A percentile compares a stretch with the other conserved stretches of the same genome.
Conservation (phyloP, 2,329 filamentous ascomycete genomes). For the Chaetomium olivaceum region DNA sequence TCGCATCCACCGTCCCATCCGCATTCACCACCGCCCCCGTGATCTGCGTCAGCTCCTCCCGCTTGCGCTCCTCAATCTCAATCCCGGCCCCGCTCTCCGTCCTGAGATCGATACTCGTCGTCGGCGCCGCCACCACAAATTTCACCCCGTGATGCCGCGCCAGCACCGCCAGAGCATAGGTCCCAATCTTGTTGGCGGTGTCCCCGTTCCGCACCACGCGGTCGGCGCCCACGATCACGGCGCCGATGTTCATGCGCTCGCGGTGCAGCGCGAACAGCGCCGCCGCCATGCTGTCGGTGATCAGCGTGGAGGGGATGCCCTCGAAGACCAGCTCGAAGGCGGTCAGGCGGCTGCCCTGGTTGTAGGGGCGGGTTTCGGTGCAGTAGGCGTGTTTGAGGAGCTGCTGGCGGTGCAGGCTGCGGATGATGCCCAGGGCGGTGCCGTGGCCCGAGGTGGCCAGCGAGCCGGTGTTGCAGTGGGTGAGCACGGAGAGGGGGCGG, state of each 20-base stretch:
- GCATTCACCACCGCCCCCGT: conserved; percentile 70
- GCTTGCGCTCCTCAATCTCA: conserved; percentile 83
- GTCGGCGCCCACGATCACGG: conserved; percentile 92
- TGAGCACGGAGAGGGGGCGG: conserved; percentile 74
- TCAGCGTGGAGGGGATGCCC: conserved; percentile 82
- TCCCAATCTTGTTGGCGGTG: conserved; percentile 98
- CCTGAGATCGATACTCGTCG: conserved; percentile 86
- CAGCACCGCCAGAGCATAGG: conserved; percentile 88
- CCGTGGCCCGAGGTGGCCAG: conserved; percentile 97
- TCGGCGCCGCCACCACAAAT: conserved; percentile 91
- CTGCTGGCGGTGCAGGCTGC: conserved; percentile 68
- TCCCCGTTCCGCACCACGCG: conserved; percentile 95
- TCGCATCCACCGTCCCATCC: conserved; percentile 64
- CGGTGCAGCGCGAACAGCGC: conserved; percentile 71
- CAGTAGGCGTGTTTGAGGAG: conserved; percentile 84
- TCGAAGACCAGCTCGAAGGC: conserved; percentile 97
- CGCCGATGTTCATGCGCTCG: conserved; percentile 67
- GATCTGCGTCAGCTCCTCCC: conserved; percentile 80
- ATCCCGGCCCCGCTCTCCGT: conserved; percentile 79
- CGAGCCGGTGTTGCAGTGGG: conserved; percentile 97
- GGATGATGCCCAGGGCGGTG: conserved; percentile 90
- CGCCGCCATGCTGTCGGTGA: conserved; percentile 96
- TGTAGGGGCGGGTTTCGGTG: conserved; percentile 96
- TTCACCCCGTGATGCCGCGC: conserved; percentile 86
- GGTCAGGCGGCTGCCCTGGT: conserved; percentile 92